Evolutionary conservation across 352 stramenopile species (phyloP), one percentile per base, ranked within the genome.

Genomic region (Phytophthora syringae): DNA sequence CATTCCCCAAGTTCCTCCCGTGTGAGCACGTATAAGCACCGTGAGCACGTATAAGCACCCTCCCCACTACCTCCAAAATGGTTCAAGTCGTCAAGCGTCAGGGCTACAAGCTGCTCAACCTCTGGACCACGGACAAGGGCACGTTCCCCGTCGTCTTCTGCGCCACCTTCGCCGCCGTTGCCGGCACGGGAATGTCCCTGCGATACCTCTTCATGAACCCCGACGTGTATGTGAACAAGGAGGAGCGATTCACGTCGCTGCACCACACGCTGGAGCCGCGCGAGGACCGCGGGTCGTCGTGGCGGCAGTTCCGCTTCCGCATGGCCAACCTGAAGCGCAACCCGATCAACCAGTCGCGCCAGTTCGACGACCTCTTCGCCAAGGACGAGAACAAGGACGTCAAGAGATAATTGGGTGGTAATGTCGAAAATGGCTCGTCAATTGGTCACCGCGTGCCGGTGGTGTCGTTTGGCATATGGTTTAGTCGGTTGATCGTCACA

Each of bases 341-440:
- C 69, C 78, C 76, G 42, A 90, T 90, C 67, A 90, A 90, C 74
- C 79, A 90, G 76, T 90, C 79, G n/a, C 76, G 70, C 25, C 74
- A 83, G 58, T 88, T 84, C 64, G 79, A 90, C 64, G 56, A 77
- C 13, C 55, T 88, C 11, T 88, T 83, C 59, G 72, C 72, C 32
- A 84, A 83, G 57, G 51, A 75, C 6, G 75, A 86, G 64, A 89
- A 89, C 76, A 42, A 88, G 76, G 27, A 27, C 30, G 61, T 86
- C 54, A 75, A 79, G 59, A 80, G 79, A 83, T 88, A 82, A 79
- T 21, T 30, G 21, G 16, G 1, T 13, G 30, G 37, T 9, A 50
- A 25, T 9, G 36, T 40, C 51, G 51, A 49, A 30, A 49, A n/a
- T 11, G 34, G 56, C 6, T 24, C 40, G 5, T 64, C 20, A 45